These are phyloP conservation scores for Pyrenophora tritici-repentis DNA, from an alignment of 2,329 filamentous ascomycete species.

Conservation along the genomic window DNA sequence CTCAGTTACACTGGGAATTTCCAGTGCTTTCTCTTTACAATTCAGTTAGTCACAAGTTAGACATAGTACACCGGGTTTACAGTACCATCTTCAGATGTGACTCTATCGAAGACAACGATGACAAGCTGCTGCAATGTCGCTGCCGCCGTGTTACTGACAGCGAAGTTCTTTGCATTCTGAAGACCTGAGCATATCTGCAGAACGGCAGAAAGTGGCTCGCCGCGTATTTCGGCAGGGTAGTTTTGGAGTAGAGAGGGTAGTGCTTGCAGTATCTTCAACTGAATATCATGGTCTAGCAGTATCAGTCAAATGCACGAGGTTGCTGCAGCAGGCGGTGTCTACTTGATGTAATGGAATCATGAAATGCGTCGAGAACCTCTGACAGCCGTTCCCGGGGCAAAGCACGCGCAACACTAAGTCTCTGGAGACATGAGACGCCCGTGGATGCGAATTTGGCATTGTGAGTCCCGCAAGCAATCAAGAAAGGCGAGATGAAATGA, in stretches of 20 bases:
- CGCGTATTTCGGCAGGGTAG: conserved; percentile 80
- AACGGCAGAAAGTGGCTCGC: conserved; percentile 77
- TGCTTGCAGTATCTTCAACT: conserved; percentile 93
- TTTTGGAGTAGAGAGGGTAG: conserved; percentile 89
- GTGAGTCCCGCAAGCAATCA: conserved; percentile 87
- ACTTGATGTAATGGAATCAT: conserved; percentile 77
- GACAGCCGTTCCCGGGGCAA: conserved; percentile 78
- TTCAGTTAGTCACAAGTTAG: conserved; percentile 15
- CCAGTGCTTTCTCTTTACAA: conserved; percentile 45
- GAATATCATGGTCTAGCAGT: conserved; percentile 74
- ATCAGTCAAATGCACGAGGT: conserved; percentile 17
- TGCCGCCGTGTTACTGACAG: conserved; percentile 93
- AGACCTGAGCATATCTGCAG: conserved; percentile 91
- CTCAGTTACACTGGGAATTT: conserved; percentile 66
- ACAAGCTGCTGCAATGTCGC: conserved; percentile 96
- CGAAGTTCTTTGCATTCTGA: conserved; percentile 87
- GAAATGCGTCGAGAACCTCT: conserved; percentile 85
- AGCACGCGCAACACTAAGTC: conserved; percentile 80
- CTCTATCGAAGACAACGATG: conserved; percentile 90
- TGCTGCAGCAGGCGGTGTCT: conserved; percentile 38
- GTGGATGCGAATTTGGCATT: conserved; percentile 90
- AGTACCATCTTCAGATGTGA: conserved; percentile 76
- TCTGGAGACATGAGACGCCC: conserved; percentile 85
- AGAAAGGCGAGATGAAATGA: conserved; percentile 89
- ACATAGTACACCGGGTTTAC: not conserved